These are phyloP conservation scores for Geotrichum restrictum DNA, from an alignment of 1,139 yeast genomes.

Conservation along the genomic window DNA sequence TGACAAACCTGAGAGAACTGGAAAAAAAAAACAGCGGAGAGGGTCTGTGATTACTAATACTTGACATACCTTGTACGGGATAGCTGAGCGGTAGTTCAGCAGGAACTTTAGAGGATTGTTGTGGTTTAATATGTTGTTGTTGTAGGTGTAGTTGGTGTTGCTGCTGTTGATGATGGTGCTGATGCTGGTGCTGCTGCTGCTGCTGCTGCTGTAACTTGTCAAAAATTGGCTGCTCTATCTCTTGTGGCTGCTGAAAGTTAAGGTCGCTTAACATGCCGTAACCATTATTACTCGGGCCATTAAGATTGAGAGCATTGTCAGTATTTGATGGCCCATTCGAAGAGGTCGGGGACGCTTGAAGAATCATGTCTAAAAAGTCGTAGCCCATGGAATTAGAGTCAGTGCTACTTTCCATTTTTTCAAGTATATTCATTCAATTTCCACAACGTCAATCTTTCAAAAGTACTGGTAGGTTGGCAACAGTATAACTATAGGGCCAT, in stretches of 20 bases:
- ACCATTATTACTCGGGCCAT: neutral
- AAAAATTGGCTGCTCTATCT: too few relatives aligned
- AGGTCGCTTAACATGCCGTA: neutral
- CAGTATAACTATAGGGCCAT: neutral
- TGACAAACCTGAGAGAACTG: neutral
- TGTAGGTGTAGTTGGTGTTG: neutral
- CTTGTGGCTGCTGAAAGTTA: neutral
- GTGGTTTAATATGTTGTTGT: neutral
- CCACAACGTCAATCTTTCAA: too few relatives aligned
- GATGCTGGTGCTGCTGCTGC: neutral
- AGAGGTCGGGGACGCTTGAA: neutral
- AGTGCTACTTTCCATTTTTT: conserved; percentile 3
- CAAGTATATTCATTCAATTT: neutral
- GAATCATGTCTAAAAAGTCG: conserved; percentile 7
- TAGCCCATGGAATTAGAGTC: conserved; percentile 2
- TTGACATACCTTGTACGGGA: conserved; percentile 10
- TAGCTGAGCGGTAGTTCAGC: neutral
- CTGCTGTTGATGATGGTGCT: neutral
- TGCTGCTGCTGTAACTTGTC: conserved; percentile 3
- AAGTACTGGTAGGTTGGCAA: neutral
- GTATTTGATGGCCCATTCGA: neutral
- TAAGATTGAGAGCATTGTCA: neutral
- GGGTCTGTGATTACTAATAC: too few relatives aligned
- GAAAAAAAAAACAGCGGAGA: neutral
- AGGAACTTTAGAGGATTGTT: neutral